Conservation (phyloP, 2,329 filamentous ascomycete species). For the Penicillium polonicum region DNA sequence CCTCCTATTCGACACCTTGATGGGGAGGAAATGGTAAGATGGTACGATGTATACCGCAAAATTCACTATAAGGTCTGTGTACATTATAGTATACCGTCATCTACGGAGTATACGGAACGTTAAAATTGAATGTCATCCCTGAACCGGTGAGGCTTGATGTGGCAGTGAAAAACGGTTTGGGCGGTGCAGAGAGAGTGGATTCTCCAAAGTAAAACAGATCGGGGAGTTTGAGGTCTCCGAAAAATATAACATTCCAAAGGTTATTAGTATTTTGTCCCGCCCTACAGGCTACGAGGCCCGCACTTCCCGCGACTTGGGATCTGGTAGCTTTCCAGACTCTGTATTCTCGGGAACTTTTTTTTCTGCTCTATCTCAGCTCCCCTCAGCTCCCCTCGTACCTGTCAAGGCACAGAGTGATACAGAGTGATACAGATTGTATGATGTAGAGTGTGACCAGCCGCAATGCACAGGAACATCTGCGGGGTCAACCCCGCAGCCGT, state of each 20-base stretch:
- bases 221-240: constrained; percentile 16
- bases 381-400: neutral
- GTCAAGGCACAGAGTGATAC: neutral
- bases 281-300: neutral
- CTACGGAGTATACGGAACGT: neutral
- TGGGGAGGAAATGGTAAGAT: constrained; percentile 1
- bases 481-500: constrained; percentile 21
- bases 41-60: constrained; percentile 10
- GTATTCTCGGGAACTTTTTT: neutral
- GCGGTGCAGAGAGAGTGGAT: constrained; percentile 30
- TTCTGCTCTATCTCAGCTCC: neutral
- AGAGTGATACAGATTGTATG: neutral
- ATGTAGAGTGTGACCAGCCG: constrained; percentile 2
- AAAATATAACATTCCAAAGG: neutral
- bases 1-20: constrained; percentile 15
- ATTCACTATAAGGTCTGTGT: neutral
- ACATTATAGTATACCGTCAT: constrained; percentile 10
- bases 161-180: constrained; percentile 33
- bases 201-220: constrained; percentile 19
- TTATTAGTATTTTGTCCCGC: neutral
- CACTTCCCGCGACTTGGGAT: neutral
- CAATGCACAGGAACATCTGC: constrained; percentile 14
- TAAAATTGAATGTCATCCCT: constrained; percentile 3
- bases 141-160: constrained; percentile 31
- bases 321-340: neutral